phyloP scores from a whole-genome alignment of 2,329 filamentous ascomycete species.

The Neofusicoccum sp. region DNA sequence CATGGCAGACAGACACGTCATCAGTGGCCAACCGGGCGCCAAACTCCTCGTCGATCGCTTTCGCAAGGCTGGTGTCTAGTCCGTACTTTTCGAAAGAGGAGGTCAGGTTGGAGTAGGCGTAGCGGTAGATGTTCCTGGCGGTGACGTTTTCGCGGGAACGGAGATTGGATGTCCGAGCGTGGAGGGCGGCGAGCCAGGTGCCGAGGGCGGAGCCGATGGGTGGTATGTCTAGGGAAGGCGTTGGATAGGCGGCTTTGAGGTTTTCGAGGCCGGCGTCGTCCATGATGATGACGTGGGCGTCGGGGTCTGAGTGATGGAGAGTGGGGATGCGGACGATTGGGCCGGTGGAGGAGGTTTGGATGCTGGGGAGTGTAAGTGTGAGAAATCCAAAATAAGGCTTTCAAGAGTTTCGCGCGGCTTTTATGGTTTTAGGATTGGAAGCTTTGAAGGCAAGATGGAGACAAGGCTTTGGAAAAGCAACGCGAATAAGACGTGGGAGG shows the following conservation, averaged over 20 bases:
- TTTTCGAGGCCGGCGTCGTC: constrained; percentile 34
- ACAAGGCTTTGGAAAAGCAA: background rate
- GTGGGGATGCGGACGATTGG: constrained; percentile 4
- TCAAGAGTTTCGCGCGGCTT: too few relatives aligned
- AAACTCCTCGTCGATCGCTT: constrained; percentile 32
- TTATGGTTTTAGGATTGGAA: too few relatives aligned
- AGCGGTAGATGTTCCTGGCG: constrained; percentile 33
- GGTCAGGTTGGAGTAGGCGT: constrained; percentile 35
- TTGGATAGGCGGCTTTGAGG: constrained; percentile 37
- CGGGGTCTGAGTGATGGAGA: constrained; percentile 30
- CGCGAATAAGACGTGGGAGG: too few relatives aligned
- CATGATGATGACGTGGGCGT: constrained; percentile 34
- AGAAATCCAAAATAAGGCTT: too few relatives aligned
- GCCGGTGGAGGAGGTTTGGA: constrained; percentile 25
- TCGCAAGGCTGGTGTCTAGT: constrained; percentile 27
- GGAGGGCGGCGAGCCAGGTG: constrained; percentile 37
- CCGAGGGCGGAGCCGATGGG: constrained; percentile 32
- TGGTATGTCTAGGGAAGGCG: constrained; percentile 25
- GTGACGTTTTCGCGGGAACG: constrained; percentile 31
- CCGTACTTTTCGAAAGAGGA: constrained; percentile 29
- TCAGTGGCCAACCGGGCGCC: constrained; percentile 33
- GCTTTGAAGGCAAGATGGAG: too few relatives aligned
- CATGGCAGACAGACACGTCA: constrained; percentile 40
- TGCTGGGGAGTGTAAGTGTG: background rate
- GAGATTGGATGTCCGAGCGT: constrained; percentile 24